Base-by-base conservation (phyloP, 2,329 filamentous ascomycete species). In the Aspergillus sp. region DNA sequence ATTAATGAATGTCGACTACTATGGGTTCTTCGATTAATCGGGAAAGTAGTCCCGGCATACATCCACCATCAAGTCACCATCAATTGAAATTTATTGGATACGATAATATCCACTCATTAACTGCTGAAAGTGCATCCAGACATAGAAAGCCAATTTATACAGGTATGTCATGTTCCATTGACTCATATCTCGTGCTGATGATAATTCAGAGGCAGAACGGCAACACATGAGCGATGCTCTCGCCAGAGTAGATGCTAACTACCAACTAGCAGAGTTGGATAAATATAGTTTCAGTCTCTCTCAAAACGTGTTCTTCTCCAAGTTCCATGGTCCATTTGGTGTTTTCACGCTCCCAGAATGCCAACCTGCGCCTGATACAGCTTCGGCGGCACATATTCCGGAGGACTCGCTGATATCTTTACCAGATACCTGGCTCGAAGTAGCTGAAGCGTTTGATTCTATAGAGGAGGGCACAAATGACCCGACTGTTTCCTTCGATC, bases 291-390 rank as follows among this genome's bases (percentile, higher is more conserved):
- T 31, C 19, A 29, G 36, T 8, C 28, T 12, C 6, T 33, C 34
- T 33, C 6, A 33, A 7, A 33, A 8, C 1, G 11, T 19, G 2
- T 31, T 33, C 0, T 48, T 44, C 11, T 40, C 40, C 2, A 32
- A 45, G 5, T 52, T 52, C 27, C 41, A 35, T 11, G 51, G 51
- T 0, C 51, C 51, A 5, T 53, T 53, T 33, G 49, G 51, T 5
- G 43, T 49, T 34, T 44, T 46, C 10, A 48, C 45, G 12, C 36
- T 45, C 11, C 8, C 31, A 7, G 10, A 34, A 8, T 33, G 19
- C 19, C 19, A 19, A 19, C 19, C 19, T 19, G 19, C 2, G 19
- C 19, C 19, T 19, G 19, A 19, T 19, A 4, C 19, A 19, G 19
- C 19, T 19, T 19, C 19, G 2, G 19, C 19, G 2, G 4, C 19